Evolutionary conservation across 306 rosid species (phyloP), one percentile per base, ranked within the genome.

Genomic region (Sicyos edulis): DNA sequence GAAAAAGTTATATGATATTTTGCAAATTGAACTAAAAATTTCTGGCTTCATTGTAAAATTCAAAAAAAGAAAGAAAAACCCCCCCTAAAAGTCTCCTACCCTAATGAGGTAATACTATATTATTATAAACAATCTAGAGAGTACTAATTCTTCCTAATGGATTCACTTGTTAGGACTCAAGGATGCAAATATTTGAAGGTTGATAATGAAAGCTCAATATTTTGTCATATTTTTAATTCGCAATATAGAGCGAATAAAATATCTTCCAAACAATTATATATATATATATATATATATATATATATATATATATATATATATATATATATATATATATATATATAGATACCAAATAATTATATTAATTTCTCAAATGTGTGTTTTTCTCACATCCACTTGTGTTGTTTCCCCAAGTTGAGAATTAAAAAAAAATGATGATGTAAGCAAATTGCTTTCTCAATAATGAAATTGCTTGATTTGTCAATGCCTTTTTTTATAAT

Each of bases 351-450:
- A n/a, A n/a, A n/a, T n/a, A 22, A 37, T 37, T 8, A n/a, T 17
- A 16, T 37, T 63, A n/a, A 32, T 32, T n/a, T 37, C 3, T 59
- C 67, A 60, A 60, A 14, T 29, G 37, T 7, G 42, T 60, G 19
- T 32, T 61, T 32, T 61, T 61, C 13, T 61, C 20, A 7, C 42
- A 24, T 0, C 24, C 50, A n/a, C 15, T 62, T n/a, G 3, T 62
- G 34, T 61, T 42, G 8, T 63, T 63, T 40, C 70, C 45, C 3
- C 70, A 64, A 64, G n/a, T 64, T 64, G 71, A 8, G 5, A 64
- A 32, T 61, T 7, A 57, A 62, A 34, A 16, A 34, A 14, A 34
- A n/a, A n/a, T 32, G 45, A 16, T 61, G 22, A 61, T 61, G 49
- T 32, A 16, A 61, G 3, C 21, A 34, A 32, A 32, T 61, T 59